phyloP scores from a whole-genome alignment of 805 yeast genomes.

The Metschnikowia colocasiae region DNA sequence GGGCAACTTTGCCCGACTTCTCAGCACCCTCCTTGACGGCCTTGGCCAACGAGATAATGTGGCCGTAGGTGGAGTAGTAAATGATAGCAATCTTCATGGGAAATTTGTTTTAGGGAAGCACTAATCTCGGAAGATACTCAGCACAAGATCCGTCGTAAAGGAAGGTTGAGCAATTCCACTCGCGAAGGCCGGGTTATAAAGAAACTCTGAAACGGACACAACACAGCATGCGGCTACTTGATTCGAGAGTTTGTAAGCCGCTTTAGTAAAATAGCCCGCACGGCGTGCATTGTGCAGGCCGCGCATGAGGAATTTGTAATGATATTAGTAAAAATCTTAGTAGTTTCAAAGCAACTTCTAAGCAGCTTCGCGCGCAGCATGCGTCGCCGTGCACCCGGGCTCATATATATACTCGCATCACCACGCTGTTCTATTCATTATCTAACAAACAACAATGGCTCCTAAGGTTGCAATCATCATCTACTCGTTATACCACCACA shows the following conservation, averaged over 20 bases:
- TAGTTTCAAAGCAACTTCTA: not conserved
- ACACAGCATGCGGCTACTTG: not conserved
- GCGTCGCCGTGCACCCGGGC: not conserved
- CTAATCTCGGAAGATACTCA: too few species aligned
- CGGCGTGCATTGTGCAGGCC: not conserved
- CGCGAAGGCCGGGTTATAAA: not conserved
- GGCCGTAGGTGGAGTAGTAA: conserved; percentile 21
- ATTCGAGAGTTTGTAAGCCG: not conserved
- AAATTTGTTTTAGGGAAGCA: too few species aligned
- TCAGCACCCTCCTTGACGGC: conserved; percentile 17
- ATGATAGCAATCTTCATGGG: conserved; percentile 19
- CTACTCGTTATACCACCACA: conserved; percentile 81
- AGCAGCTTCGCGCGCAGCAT: not conserved
- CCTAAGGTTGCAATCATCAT: conserved; percentile 66
- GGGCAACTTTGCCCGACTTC: conserved; percentile 13
- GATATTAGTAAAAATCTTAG: conserved; percentile 1
- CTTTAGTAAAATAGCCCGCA: not conserved
- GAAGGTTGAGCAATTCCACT: not conserved
- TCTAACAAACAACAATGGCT: conserved; percentile 13
- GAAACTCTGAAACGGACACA: not conserved
- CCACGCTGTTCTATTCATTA: not conserved
- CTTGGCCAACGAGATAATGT: conserved; percentile 18
- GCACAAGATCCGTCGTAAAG: too few species aligned
- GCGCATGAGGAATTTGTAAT: not conserved
- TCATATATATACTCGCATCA: not conserved